Evolutionary conservation across 2,329 filamentous ascomycete species (phyloP).

Genomic region (Ambrosiella beaveri): DNA sequence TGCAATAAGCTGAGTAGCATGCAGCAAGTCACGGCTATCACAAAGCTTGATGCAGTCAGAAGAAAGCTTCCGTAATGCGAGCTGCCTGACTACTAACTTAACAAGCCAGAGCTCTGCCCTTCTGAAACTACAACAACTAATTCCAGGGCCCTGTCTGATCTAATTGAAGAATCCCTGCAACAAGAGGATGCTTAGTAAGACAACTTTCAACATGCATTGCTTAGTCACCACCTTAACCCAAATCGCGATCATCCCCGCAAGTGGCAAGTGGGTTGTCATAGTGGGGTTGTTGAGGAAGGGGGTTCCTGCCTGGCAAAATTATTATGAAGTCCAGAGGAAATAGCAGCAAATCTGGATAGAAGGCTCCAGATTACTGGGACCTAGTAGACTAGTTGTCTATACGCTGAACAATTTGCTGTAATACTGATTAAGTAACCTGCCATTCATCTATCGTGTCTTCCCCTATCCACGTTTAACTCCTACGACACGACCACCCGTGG

Average conservation of each 20-base stretch:
- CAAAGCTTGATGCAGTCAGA: slow-evolving; percentile 1
- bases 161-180: neutral
- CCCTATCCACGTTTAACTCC: slow-evolving; percentile 5
- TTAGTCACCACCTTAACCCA: slow-evolving; percentile 1
- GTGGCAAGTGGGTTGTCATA: neutral
- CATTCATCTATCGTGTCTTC: slow-evolving; percentile 7
- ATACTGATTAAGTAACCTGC: neutral
- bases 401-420: slow-evolving; percentile 1
- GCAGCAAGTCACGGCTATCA: neutral
- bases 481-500: slow-evolving; percentile 17
- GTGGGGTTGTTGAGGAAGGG: slow-evolving; percentile 4
- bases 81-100: slow-evolving; percentile 7
- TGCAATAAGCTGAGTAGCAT: neutral
- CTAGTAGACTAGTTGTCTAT: neutral
- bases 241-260: neutral
- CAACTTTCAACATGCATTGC: neutral
- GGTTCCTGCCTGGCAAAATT: slow-evolving; percentile 1
- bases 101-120: neutral
- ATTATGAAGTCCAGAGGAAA: neutral
- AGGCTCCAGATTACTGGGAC: slow-evolving; percentile 2
- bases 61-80: slow-evolving; percentile 12
- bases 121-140: neutral
- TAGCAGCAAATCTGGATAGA: neutral
- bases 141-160: neutral
- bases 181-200: neutral